phyloP scores from a whole-genome alignment of 805 yeast species.

The Schwanniomyces polymorphus region DNA sequence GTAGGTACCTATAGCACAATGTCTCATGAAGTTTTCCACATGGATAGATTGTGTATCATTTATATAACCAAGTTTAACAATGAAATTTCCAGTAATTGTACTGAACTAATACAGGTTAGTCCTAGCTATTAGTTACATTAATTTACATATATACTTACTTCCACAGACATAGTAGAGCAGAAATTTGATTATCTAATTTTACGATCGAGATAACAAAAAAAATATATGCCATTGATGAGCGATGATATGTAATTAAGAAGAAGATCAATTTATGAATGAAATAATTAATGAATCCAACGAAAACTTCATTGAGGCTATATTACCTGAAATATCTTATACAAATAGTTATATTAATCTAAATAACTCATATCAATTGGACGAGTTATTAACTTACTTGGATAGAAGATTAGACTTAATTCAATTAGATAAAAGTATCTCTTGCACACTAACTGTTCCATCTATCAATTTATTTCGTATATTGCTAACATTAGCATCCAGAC shows the following conservation, averaged over 20 bases:
- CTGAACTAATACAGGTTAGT: conserved; percentile 9
- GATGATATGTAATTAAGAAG: background rate
- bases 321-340: conserved; percentile 15
- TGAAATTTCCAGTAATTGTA: conserved; percentile 16
- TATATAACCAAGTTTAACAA: conserved; percentile 11
- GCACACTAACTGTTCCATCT: conserved; percentile 22
- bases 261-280: background rate
- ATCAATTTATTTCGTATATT: conserved; percentile 24
- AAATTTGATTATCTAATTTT: background rate
- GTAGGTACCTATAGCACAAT: conserved; percentile 21
- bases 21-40: conserved; percentile 19
- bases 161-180: conserved; percentile 3
- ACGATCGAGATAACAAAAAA: background rate
- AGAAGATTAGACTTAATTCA: conserved; percentile 2
- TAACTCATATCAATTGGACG: conserved; percentile 27
- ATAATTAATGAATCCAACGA: background rate
- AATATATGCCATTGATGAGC: background rate
- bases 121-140: background rate
- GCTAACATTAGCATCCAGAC: conserved; percentile 30
- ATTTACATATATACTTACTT: conserved; percentile 6
- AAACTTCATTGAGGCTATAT: conserved; percentile 16
- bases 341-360: conserved; percentile 19
- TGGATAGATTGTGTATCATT: conserved; percentile 9
- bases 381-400: conserved; percentile 26
- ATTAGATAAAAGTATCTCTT: background rate